phyloP scores from a whole-genome alignment of 1,284 basidiomycete genomes.

The Naganishia cerealis region DNA sequence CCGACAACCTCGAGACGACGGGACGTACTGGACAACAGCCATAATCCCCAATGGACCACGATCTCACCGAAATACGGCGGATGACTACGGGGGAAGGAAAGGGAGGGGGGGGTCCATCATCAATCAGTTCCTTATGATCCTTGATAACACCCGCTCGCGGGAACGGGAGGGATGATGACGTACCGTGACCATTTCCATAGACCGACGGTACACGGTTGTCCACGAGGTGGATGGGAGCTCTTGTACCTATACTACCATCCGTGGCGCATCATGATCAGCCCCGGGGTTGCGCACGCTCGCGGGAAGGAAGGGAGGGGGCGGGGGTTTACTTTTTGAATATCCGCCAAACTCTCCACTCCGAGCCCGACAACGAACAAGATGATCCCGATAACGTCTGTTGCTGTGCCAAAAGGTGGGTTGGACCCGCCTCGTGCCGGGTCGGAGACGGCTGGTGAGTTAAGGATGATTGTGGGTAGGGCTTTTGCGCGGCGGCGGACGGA shows the following conservation, averaged over 20 bases:
- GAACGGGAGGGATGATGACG: too few relatives aligned
- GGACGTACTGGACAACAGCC: constrained; percentile 60
- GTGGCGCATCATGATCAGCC: too few relatives aligned
- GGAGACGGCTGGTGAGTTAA: constrained; percentile 68
- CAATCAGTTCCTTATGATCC: too few relatives aligned
- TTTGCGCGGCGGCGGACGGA: neutral
- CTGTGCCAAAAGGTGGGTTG: constrained; percentile 63
- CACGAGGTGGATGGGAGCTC: constrained; percentile 59
- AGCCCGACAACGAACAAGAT: constrained; percentile 68
- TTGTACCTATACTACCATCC: constrained; percentile 61
- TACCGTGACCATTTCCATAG: constrained; percentile 45
- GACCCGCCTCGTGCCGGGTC: constrained; percentile 56
- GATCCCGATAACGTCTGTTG: constrained; percentile 67
- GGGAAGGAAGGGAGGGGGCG: too few relatives aligned
- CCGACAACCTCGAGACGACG: too few relatives aligned
- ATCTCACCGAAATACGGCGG: constrained; percentile 78
- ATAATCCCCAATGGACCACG: constrained; percentile 72
- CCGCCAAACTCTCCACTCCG: constrained; percentile 63
- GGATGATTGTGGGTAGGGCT: constrained; percentile 63
- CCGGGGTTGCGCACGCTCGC: too few relatives aligned
- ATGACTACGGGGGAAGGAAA: too few relatives aligned
- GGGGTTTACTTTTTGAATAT: constrained; percentile 70
- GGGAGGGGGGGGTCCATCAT: too few relatives aligned
- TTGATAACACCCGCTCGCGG: too few relatives aligned
- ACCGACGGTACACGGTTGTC: constrained; percentile 62